These are phyloP conservation scores for Botrytis galanthina DNA, from an alignment of 2,329 filamentous ascomycete genomes.

Conservation along the genomic window DNA sequence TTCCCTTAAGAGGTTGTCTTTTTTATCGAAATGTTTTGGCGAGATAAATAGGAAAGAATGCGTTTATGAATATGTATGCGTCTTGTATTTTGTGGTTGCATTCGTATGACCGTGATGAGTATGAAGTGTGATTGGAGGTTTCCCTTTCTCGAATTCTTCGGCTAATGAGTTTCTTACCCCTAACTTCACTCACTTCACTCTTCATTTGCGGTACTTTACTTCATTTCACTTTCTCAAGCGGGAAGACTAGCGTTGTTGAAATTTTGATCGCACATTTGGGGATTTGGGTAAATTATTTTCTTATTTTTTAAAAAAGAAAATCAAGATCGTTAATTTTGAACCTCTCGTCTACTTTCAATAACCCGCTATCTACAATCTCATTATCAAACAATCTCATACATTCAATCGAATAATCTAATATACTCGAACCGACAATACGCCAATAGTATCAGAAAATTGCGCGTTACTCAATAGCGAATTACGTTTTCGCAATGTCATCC, in stretches of 20 bases:
- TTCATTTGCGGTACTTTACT: not conserved
- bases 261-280: not conserved
- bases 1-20: conserved; percentile 6
- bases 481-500: too few relatives aligned
- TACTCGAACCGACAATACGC: too few relatives aligned
- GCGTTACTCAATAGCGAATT: too few relatives aligned
- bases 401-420: accelerated
- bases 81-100: not conserved
- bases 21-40: not conserved
- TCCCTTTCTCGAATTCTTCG: not conserved
- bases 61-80: not conserved
- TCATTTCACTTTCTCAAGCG: not conserved
- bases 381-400: too few relatives aligned
- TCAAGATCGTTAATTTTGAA: too few relatives aligned
- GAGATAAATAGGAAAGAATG: not conserved
- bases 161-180: not conserved
- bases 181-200: not conserved
- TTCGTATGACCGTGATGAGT: not conserved
- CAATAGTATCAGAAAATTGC: too few relatives aligned
- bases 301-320: too few relatives aligned
- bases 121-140: not conserved
- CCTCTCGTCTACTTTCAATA: not conserved
- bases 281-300: not conserved
- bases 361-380: too few relatives aligned
- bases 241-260: not conserved